Evolutionary conservation across 108 stramenopile species (phyloP), one percentile per base, ranked within the genome.

Genomic region (Skeletonema costatum): DNA sequence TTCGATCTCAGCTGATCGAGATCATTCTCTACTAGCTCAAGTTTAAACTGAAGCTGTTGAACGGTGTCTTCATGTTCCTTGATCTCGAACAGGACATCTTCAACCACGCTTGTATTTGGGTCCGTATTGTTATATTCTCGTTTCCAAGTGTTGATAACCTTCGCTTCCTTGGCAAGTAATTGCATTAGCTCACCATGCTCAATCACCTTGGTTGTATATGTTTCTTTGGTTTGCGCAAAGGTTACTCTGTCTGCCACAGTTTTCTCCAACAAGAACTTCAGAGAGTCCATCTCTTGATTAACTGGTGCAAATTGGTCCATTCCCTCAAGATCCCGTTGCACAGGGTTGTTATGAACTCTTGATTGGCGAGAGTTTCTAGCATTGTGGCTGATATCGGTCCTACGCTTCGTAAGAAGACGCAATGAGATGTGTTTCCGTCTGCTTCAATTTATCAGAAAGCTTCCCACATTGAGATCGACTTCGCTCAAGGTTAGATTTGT

Each of bases 371-470:
- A 17, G 36, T 41, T 35, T 10, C 51, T 74, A 29, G 42, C 48
- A 51, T 78, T 66, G 32, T 56, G 65, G 44, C 31, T 63, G 21
- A 72, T 41, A 35, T 92, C 88, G 21, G 80, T 73, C 58, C 88
- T 88, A 50, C 93, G 80, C 68, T 88, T 81, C 1, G 91, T 70
- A 11, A 93, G 76, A n/a, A 96, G 82, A 61, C 85, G 79, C 85
- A 90, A 90, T 88, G 64, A 96, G 75, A 74, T 93, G 93, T 29
- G 77, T 31, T 60, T 93, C 92, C 1, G 95, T 96, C 70, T 92
- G 83, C 68, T 96, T 91, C 56, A 96, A 75, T 74, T 96, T 96
- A 21, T 83, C 82, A 5, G 88, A 80, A 10, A 93, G 78, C 59
- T 93, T 92, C 9, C 81, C 68, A 41, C 82, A 84, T 58, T 89